phyloP scores from a whole-genome alignment of 2,329 filamentous ascomycete genomes.

The Trichoderma sp. region DNA sequence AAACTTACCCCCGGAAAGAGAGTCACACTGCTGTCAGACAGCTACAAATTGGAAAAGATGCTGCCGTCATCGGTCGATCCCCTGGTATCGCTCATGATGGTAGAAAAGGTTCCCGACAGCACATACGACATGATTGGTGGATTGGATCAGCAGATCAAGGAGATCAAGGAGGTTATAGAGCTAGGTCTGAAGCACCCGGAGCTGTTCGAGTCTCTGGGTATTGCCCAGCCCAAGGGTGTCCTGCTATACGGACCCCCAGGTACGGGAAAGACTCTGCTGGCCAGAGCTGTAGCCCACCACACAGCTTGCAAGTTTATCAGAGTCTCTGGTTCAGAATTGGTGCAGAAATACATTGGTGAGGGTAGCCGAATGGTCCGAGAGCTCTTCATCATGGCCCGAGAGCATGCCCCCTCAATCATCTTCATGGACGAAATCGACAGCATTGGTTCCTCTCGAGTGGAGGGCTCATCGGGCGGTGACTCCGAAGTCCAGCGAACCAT shows the following conservation, averaged over 20 bases:
- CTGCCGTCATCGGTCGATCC: constrained; percentile 97
- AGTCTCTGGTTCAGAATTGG: constrained; percentile 92
- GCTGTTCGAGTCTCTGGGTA: constrained; percentile 97
- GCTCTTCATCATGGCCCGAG: constrained; percentile 97
- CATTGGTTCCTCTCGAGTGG: constrained; percentile 95
- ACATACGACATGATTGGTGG: constrained; percentile 99
- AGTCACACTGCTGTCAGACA: constrained; percentile 93
- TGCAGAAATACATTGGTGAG: constrained; percentile 99
- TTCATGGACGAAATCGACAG: constrained; percentile 99
- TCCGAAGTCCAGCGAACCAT: constrained; percentile 98
- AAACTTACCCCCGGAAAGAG: constrained; percentile 98
- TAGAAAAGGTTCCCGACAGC: constrained; percentile 98
- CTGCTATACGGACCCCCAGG: constrained; percentile 94
- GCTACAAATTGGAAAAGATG: constrained; percentile 98
- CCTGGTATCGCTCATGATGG: constrained; percentile 99
- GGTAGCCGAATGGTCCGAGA: constrained; percentile 98
- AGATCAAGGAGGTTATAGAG: constrained; percentile 99
- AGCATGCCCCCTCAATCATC: constrained; percentile 97
- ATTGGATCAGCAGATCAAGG: constrained; percentile 98
- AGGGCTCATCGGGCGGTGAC: constrained; percentile 92
- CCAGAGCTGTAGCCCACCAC: constrained; percentile 94
- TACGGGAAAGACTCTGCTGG: constrained; percentile 94
- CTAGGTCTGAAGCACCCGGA: constrained; percentile 97
- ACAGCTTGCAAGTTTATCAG: constrained; percentile 99
- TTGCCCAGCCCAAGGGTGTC: constrained; percentile 97